phyloP scores from a whole-genome alignment of 352 stramenopile species.

The Halophytophthora batemanensis region DNA sequence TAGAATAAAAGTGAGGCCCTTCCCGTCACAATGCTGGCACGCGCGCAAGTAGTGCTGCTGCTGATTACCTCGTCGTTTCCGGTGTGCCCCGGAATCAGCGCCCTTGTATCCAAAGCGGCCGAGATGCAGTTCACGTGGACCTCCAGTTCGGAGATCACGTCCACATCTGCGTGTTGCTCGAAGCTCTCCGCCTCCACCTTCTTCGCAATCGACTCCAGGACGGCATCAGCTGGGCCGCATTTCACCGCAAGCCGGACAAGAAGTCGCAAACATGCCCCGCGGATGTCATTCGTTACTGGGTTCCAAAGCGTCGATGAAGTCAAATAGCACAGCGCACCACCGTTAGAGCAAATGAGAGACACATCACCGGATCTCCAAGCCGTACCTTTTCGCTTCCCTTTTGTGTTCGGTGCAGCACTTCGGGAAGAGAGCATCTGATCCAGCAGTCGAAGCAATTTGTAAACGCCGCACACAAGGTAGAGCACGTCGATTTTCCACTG shows the following conservation, averaged over 20 bases:
- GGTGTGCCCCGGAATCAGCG: conserved; percentile 17
- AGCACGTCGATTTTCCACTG: conserved; percentile 80
- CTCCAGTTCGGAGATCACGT: conserved; percentile 51
- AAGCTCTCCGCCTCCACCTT: conserved; percentile 30
- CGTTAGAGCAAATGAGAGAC: conserved; percentile 1
- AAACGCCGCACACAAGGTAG: conserved; percentile 59
- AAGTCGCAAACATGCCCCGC: conserved; percentile 44
- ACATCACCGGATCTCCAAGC: neutral
- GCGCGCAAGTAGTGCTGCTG: neutral
- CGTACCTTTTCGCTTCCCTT: conserved; percentile 36
- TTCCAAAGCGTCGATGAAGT: neutral
- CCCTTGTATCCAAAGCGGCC: conserved; percentile 21
- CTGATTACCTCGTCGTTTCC: conserved; percentile 32
- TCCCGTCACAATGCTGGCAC: neutral
- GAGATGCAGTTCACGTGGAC: conserved; percentile 40
- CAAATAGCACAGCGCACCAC: neutral
- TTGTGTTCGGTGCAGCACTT: conserved; percentile 12
- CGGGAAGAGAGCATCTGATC: conserved; percentile 50
- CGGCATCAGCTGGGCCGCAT: conserved; percentile 24
- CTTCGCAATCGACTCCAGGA: conserved; percentile 34
- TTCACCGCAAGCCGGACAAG: conserved; percentile 49
- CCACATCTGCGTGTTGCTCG: conserved; percentile 28
- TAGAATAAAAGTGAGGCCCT: neutral
- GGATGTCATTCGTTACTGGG: conserved; percentile 45
- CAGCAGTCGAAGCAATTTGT: conserved; percentile 45